Evolutionary conservation across 129 eudicot species (phyloP), one percentile per base, ranked within the genome.

Genomic region (Heracleum sosnowskyi): DNA sequence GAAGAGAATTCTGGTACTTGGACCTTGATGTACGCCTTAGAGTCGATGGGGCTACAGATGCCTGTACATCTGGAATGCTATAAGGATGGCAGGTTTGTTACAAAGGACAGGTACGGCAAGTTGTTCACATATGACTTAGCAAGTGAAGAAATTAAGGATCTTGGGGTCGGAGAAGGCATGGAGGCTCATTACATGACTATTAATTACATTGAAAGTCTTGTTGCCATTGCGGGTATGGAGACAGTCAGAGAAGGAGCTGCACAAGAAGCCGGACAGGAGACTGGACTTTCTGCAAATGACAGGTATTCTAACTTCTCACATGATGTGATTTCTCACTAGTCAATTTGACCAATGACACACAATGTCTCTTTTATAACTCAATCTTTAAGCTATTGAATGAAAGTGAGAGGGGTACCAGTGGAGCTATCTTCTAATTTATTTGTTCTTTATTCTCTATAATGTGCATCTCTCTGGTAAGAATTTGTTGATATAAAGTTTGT

Each of bases 121-220:
- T 44, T 73, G 39, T 28, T 73, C 55, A 40, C 47, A 12, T 73
- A 73, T 73, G 77, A 73, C 39, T 34, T 49, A 0, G 18, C 3
- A 5, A 44, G 77, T 13, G 13, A 44, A 73, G 57, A 33, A 42
- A 42, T 44, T 44, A 73, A 26, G 39, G 45, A 73, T 42, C 60
- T 73, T 28, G 55, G 12, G 5, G 33, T 73, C 7, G 77, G 47
- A 16, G 33, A 44, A 73, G 77, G 36, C 20, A 73, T 29, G 57
- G 57, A 42, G 47, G 35, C 31, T 73, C 47, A 45, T 22, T 73
- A 73, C 77, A 73, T 10, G 22, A 40, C 60, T 8, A n/a, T 15
- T 44, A 73, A 17, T 42, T 73, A 73, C 45, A 73, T 4, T 0
- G 55, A 73, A 39, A 73, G 77, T 44, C 77, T 73, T 73, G 77